A percentile compares a stretch with the other conserved stretches of the same genome.
These are phyloP conservation scores for Arthroderma uncinatum DNA, from an alignment of 2,329 filamentous ascomycete species.

Conservation along the genomic window DNA sequence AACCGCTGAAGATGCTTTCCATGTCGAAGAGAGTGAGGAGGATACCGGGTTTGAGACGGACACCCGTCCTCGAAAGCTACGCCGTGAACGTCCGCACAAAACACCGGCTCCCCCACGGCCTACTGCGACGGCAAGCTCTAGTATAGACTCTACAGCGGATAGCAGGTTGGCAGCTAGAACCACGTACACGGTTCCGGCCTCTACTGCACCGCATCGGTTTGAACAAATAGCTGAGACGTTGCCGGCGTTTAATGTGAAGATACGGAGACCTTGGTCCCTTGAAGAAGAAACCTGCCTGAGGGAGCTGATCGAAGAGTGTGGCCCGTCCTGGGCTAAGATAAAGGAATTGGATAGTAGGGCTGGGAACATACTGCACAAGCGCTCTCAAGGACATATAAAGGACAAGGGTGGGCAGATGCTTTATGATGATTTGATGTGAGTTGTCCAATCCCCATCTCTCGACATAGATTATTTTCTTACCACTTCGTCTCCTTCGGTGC, in stretches of 20 bases:
- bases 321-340: not conserved
- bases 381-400: constrained; percentile 1
- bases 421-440: constrained; percentile 4
- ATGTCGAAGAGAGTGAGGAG: not conserved
- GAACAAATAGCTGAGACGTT: not conserved
- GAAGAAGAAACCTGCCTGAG: not conserved
- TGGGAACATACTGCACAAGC: not conserved
- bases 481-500: not conserved
- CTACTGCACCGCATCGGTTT: not conserved
- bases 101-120: not conserved
- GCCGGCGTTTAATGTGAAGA: not conserved
- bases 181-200: not conserved
- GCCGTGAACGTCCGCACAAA: not conserved
- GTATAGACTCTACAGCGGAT: not conserved
- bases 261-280: not conserved
- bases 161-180: not conserved
- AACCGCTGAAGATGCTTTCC: constrained; percentile 9
- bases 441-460: not conserved
- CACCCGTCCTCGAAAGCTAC: not conserved
- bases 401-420: not conserved
- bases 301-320: not conserved
- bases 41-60: constrained; percentile 30
- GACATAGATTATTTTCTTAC: not conserved
- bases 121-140: not conserved
- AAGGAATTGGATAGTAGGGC: not conserved